Conservation (phyloP, 2,329 filamentous ascomycete species). For the Gnomoniopsis sp. region DNA sequence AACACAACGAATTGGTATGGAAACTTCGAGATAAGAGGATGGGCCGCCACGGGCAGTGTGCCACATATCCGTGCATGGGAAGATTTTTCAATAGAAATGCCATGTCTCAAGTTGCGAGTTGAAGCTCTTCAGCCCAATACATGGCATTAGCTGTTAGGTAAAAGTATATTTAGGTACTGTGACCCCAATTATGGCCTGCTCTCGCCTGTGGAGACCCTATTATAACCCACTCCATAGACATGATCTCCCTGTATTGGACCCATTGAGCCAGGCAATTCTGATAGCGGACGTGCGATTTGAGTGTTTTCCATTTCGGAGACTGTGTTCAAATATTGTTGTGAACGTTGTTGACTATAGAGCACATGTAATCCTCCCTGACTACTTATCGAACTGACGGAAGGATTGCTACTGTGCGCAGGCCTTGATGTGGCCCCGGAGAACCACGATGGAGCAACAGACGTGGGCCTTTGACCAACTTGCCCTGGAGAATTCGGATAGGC, state of each 20-base stretch:
- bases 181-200: background rate
- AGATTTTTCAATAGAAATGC: no score
- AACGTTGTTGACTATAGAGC: background rate
- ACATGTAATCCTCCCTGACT: background rate
- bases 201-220: background rate
- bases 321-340: background rate
- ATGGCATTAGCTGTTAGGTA: no score
- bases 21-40: no score
- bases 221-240: background rate
- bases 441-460: slow-evolving; percentile 9
- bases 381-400: slow-evolving; percentile 8
- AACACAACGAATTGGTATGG: background rate
- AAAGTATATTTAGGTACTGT: background rate
- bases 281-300: background rate
- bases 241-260: background rate
- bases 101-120: no score
- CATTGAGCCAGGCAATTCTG: slow-evolving; percentile 9
- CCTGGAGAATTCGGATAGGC: background rate
- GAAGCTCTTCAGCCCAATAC: no score
- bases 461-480: slow-evolving; percentile 2
- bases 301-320: slow-evolving; percentile 13
- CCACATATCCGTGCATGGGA: no score
- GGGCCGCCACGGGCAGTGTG: no score
- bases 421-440: background rate
- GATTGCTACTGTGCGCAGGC: background rate